phyloP scores from a whole-genome alignment of 345 rosid genomes.

The Anacardium occidentale region DNA sequence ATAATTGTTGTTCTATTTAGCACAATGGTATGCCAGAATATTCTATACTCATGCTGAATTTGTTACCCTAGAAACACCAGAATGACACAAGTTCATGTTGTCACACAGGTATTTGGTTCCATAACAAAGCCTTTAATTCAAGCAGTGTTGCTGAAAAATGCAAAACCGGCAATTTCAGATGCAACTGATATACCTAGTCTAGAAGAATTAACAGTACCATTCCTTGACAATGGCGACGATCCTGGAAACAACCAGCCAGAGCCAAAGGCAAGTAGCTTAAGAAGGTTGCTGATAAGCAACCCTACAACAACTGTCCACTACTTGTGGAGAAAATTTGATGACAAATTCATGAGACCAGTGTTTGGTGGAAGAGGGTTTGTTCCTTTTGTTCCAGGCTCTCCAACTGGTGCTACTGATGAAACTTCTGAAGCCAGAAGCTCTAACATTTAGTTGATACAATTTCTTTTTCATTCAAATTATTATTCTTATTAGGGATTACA shows the following conservation, averaged over 20 bases:
- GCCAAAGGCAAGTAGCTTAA: conserved; percentile 35
- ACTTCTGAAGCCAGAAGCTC: conserved; percentile 20
- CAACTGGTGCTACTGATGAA: conserved; percentile 42
- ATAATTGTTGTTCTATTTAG: conserved; percentile 70
- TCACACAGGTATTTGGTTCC: conserved; percentile 56
- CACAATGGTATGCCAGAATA: conserved; percentile 44
- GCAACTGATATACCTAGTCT: conserved; percentile 43
- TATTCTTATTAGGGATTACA: not conserved
- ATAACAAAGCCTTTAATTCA: conserved; percentile 60
- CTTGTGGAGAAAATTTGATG: conserved; percentile 70
- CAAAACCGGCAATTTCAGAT: conserved; percentile 39
- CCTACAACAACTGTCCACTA: conserved; percentile 55
- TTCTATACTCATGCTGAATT: not conserved
- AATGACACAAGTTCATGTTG: not conserved
- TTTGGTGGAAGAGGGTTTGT: conserved; percentile 75
- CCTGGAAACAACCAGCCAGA: conserved; percentile 15
- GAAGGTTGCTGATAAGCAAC: conserved; percentile 47
- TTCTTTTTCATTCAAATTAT: not conserved
- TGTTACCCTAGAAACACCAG: not conserved
- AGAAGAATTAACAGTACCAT: conserved; percentile 53
- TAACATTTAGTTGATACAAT: not conserved
- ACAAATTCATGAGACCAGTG: conserved; percentile 62
- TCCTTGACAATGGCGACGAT: conserved; percentile 48
- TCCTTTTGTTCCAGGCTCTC: conserved; percentile 51
- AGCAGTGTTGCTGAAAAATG: conserved; percentile 40